Percentiles rank a stretch among this genome's conserved stretches.
Conservation (phyloP, 2,329 filamentous ascomycete genomes). For the Xylogone sp. region DNA sequence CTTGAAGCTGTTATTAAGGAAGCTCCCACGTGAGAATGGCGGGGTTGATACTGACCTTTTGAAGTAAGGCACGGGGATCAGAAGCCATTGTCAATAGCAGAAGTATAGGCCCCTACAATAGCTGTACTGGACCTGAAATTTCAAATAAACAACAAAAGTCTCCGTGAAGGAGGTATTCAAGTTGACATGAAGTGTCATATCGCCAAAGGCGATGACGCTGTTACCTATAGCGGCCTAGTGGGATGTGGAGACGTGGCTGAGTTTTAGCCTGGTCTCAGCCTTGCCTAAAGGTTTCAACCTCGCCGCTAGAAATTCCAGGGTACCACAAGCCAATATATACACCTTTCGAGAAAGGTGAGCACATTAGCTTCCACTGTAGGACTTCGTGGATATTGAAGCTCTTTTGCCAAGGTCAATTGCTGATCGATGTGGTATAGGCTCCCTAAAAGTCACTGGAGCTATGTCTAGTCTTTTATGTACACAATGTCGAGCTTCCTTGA, state of each 20-base stretch:
- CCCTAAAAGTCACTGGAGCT: neutral
- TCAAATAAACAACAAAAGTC: too few relatives aligned
- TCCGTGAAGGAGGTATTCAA: too few relatives aligned
- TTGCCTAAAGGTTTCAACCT: neutral
- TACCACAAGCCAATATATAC: neutral
- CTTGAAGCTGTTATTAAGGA: constrained; percentile 41
- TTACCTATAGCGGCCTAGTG: neutral
- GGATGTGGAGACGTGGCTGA: neutral
- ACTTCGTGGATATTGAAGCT: neutral
- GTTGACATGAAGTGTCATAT: too few relatives aligned
- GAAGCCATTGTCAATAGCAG: constrained; percentile 54
- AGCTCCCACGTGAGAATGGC: constrained; percentile 21
- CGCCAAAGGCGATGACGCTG: neutral
- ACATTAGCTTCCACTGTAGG: too few relatives aligned
- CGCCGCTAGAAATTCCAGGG: neutral
- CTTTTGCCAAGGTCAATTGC: neutral
- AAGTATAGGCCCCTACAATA: neutral
- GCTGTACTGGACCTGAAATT: neutral
- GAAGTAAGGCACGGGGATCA: constrained; percentile 73
- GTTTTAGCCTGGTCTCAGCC: neutral
- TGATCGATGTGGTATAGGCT: neutral
- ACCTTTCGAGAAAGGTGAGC: too few relatives aligned
- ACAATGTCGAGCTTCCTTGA: constrained; percentile 13
- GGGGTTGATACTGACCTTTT: constrained; percentile 56
- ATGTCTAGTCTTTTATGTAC: constrained; percentile 15